These are phyloP conservation scores for Phytophthora tentaculata DNA, from an alignment of 352 stramenopile species.

Conservation along the genomic window DNA sequence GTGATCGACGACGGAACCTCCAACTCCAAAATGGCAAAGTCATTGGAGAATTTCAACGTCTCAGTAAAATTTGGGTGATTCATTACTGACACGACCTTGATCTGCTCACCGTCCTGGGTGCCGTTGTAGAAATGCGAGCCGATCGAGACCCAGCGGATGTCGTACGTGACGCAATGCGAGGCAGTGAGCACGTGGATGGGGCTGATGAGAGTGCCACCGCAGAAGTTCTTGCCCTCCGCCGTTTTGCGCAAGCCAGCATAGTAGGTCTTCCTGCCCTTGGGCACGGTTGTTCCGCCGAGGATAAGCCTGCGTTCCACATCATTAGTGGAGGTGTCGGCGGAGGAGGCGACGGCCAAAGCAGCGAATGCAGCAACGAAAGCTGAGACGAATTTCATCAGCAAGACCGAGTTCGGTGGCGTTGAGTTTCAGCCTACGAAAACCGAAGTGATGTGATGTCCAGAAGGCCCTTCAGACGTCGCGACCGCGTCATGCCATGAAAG, in stretches of 20 bases:
- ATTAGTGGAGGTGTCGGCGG: slow-evolving; percentile 7
- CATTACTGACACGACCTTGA: slow-evolving; percentile 49
- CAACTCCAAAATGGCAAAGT: slow-evolving; percentile 69
- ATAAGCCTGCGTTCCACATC: slow-evolving; percentile 45
- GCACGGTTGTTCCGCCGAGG: slow-evolving; percentile 50
- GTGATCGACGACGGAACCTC: slow-evolving; percentile 37
- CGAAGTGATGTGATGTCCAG: background rate
- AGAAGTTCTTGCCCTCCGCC: slow-evolving; percentile 38
- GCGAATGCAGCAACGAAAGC: slow-evolving; percentile 26
- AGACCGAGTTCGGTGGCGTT: slow-evolving; percentile 1
- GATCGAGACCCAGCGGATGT: slow-evolving; percentile 54
- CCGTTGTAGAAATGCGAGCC: slow-evolving; percentile 65
- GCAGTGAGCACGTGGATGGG: slow-evolving; percentile 46
- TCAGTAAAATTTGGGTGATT: slow-evolving; percentile 56
- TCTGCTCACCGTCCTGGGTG: slow-evolving; percentile 49
- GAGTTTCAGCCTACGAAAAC: slow-evolving; percentile 22
- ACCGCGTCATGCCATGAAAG: too few species aligned
- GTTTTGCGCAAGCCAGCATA: slow-evolving; percentile 36
- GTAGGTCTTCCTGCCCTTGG: slow-evolving; percentile 49
- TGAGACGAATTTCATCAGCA: slow-evolving; percentile 31
- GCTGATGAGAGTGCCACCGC: slow-evolving; percentile 51
- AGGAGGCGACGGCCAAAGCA: slow-evolving; percentile 4
- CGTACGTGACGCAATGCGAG: slow-evolving; percentile 51
- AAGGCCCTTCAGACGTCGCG: too few species aligned
- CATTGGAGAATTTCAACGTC: slow-evolving; percentile 39